A percentile compares a stretch with the other conserved stretches of the same genome.
phyloP scores from a whole-genome alignment of 176 grass and related monocot species.

The Aegilops tauschii region DNA sequence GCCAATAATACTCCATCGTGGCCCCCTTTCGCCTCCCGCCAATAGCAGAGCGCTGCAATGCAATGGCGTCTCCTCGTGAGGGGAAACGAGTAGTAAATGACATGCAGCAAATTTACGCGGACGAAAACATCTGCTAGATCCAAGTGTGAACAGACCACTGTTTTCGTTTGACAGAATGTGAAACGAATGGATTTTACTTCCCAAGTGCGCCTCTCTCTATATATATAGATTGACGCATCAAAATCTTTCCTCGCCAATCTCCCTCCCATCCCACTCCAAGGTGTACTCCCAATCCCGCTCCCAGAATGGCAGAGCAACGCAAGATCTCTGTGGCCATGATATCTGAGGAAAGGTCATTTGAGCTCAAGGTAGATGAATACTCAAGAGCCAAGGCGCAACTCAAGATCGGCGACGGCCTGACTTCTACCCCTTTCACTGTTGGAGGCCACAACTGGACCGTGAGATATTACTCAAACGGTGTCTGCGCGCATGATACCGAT shows the following conservation, averaged over 20 bases:
- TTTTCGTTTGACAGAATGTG: too few relatives aligned
- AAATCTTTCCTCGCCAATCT: not conserved
- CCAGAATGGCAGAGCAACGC: not conserved
- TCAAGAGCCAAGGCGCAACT: not conserved
- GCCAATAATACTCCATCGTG: too few relatives aligned
- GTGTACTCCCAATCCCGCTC: too few relatives aligned
- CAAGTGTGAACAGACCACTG: too few relatives aligned
- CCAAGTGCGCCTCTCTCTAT: not conserved
- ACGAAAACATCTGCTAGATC: too few relatives aligned
- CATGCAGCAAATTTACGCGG: too few relatives aligned
- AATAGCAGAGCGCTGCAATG: too few relatives aligned
- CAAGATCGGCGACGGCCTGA: fast-evolving
- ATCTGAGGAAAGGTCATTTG: not conserved
- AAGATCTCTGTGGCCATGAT: not conserved
- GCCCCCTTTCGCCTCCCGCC: too few relatives aligned
- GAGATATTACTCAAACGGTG: not conserved
- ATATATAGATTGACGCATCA: not conserved
- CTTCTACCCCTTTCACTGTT: not conserved
- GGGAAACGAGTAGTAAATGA: too few relatives aligned
- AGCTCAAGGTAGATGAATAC: not conserved
- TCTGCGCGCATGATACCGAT: fast-evolving
- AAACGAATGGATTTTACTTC: too few relatives aligned
- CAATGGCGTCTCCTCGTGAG: too few relatives aligned
- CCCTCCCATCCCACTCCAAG: not conserved
- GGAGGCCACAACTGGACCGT: not conserved